Evolutionary conservation across 345 rosid species (phyloP).

Genomic region (Corymbia maculata): DNA sequence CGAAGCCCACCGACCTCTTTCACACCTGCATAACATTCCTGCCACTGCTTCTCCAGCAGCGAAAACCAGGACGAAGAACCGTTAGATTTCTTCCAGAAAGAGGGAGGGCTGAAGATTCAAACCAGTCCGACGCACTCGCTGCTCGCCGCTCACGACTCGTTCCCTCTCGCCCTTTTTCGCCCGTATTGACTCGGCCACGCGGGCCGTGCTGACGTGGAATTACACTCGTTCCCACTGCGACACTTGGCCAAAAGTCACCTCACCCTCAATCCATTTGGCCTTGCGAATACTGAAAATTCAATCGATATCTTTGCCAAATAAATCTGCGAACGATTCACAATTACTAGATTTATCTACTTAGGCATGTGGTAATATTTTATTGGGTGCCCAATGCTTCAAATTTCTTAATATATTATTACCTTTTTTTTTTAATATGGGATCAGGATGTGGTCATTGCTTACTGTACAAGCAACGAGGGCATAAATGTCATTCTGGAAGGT

Average conservation of each 20-base stretch:
- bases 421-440: neutral
- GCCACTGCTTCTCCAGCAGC: neutral
- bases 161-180: neutral
- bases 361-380: neutral
- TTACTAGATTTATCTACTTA: neutral
- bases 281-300: accelerated
- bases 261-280: neutral
- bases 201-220: neutral
- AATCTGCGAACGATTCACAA: neutral
- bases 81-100: neutral
- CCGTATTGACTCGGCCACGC: neutral
- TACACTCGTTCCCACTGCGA: neutral
- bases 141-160: neutral
- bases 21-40: neutral
- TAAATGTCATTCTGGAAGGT: neutral
- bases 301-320: accelerated
- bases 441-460: neutral
- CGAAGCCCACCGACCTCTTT: neutral
- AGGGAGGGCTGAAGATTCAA: neutral
- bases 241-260: neutral
- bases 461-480: neutral
- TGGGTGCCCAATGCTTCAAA: neutral
- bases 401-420: neutral
- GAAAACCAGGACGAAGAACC: neutral
- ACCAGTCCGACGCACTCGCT: neutral